Base-by-base conservation (phyloP, 1,284 basidiomycete species). In the Phylloporus sp. region DNA sequence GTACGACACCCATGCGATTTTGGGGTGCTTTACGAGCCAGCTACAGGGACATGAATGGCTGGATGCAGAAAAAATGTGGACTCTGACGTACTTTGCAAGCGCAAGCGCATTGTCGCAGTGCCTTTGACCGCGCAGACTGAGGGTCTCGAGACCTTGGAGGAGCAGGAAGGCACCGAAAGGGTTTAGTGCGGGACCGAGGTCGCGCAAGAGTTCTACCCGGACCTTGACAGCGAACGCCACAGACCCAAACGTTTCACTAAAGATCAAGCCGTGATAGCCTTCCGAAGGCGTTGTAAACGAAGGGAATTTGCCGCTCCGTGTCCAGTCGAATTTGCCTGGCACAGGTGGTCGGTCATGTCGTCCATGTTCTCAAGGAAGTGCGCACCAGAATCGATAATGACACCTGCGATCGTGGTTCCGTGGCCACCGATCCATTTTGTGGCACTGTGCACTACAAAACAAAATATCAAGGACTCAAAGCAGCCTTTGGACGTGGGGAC, bases 371-470 rank as follows among this genome's bases (percentile, higher is more conserved):
- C 70, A n/a, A n/a, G n/a, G n/a, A n/a, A n/a, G n/a, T n/a, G n/a
- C 78, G 4, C 70, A 85, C 88, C 94, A 37, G 88, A 86, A 78
- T 95, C 94, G 66, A 96, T 80, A 70, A 96, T 84, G 35, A 95
- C 89, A 68, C 95, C 94, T 20, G 86, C 94, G 61, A 96, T 94
- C 43, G 93, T 94, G 1, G 91, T 96, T 63, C 94, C 94, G 78
- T 95, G 94, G 1, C 94, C 93, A 32, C 93, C 92, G 64, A 96
- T 95, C 94, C 94, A 96, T 78, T 96, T 96, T 19, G 94, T 95
- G 2, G 93, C 94, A 66, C 90, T 92, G 81, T 95, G 92, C 25
- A 94, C 91, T 85, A 67, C 32, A 17, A 10, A 12, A 4, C n/a
- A 47, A 60, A 59, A 68, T 57, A 64, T 15, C 11, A n/a, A 4